Evolutionary conservation across 225 moss, liverwort and hornwort genomes (phyloP), one percentile per base, ranked within the genome.

Genomic region (Bryum argenteum): DNA sequence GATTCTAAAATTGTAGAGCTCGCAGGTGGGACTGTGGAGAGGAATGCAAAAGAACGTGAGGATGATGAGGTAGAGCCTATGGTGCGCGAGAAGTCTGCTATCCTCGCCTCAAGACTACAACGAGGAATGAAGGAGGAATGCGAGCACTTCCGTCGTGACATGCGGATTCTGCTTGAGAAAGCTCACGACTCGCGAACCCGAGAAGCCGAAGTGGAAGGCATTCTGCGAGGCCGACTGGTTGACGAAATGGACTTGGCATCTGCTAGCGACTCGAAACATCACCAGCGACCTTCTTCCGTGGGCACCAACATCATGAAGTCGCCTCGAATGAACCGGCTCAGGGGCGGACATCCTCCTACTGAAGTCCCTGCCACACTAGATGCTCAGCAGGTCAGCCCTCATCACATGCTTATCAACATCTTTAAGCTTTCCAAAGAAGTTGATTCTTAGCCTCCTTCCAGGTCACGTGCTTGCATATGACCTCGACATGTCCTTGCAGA

Each of bases 121-220:
- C 71, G 75, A 43, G 84, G 77, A 66, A 90, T 91, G 75, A 86
- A 82, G 66, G 92, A 85, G 72, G 90, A 92, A 21, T 92, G 92
- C 62, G 89, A 90, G 75, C 89, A 84, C 73, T 92, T 94, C 54
- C 81, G 94, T 23, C 88, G 82, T 21, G 84, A 91, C 60, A 89
- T 94, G 81, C 88, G 85, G 62, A 79, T 83, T 70, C 85, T 94
- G 55, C 88, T 86, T 47, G 85, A 84, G 51, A 87, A 84, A 77
- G 83, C 89, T 14, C 68, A 80, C 33, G 85, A 83, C 55, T 83
- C 88, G n/a, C 85, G 88, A 40, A 74, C 82, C 24, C 82, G 85
- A 79, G 94, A 88, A 54, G 79, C 67, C 12, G 84, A 86, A 44
- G 81, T 80, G 21, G 77, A 75, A 71, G 75, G 70, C 51, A 75